Percentiles rank a stretch among this genome's conserved stretches.
These are phyloP conservation scores for Calonectria naviculata DNA, from an alignment of 2,329 filamentous ascomycete species.

Conservation along the genomic window DNA sequence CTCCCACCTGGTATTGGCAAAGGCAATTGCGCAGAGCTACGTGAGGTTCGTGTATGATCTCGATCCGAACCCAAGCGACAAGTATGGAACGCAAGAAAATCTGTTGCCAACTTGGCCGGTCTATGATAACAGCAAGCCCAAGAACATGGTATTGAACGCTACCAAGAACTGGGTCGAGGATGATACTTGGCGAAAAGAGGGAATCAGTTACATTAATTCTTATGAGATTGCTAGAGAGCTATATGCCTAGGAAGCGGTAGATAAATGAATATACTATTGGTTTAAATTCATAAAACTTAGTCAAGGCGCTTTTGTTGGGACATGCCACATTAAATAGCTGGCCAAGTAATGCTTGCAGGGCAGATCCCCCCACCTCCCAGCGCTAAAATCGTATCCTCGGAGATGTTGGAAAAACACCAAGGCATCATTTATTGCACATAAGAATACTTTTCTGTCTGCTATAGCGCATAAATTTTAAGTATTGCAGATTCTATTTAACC, in stretches of 20 bases:
- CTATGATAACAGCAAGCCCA: constrained; percentile 50
- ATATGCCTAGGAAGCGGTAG: constrained; percentile 22
- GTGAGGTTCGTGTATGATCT: constrained; percentile 55
- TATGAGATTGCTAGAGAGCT: constrained; percentile 38
- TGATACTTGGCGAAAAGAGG: constrained; percentile 59
- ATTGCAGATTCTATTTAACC: too few relatives aligned
- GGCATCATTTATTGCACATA: too few relatives aligned
- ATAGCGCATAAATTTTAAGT: too few relatives aligned
- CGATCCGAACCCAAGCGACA: constrained; percentile 51
- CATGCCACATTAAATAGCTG: too few relatives aligned
- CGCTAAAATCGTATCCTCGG: too few relatives aligned
- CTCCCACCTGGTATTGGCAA: constrained; percentile 47
- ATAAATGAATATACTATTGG: too few relatives aligned
- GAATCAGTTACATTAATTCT: constrained; percentile 47
- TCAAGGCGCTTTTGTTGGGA: too few relatives aligned
- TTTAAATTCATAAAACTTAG: too few relatives aligned
- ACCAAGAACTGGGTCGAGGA: constrained; percentile 55
- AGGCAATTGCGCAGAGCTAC: constrained; percentile 53
- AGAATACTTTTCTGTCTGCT: too few relatives aligned
- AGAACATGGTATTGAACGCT: constrained; percentile 59
- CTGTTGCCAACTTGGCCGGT: constrained; percentile 53
- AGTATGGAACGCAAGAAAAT: constrained; percentile 25
- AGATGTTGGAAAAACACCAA: too few relatives aligned
- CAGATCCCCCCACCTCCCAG: too few relatives aligned
- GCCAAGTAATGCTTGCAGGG: too few relatives aligned